Base-by-base conservation (phyloP, 1,284 basidiomycete species). In the Sutorius eximius region DNA sequence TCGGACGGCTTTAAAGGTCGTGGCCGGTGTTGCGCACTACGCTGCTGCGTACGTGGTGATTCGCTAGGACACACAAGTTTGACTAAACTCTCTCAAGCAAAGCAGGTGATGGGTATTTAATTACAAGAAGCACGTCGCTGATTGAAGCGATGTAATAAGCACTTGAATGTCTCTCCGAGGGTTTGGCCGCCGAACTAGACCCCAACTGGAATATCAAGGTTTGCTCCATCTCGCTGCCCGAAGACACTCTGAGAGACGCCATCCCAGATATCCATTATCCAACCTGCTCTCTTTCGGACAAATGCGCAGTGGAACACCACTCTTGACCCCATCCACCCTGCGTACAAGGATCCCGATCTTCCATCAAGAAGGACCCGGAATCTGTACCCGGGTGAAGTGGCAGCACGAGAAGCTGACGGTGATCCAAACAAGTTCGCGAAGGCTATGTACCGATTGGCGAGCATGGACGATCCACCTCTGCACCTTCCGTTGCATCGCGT, bases 141-240 rank as follows among this genome's bases (percentile, higher is more conserved):
- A 63, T 47, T 45, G n/a, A 24, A 42, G 30, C 15, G 16, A 47
- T 20, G 15, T 32, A 55, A 67, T 32, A 55, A 67, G 66, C 68
- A 15, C 51, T 67, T 3, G 67, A 71, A 56, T 64, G 63, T 50
- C 61, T 69, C 47, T 57, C 69, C 3, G 56, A 69, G 34, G 67
- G 66, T 11, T 46, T 68, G 52, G 55, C 45, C 13, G 43, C 56
- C 30, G 66, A 67, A 49, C 56, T 71, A 9, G 69, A 67, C 16
- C 66, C 69, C 7, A 55, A 13, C n/a, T 67, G 66, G 66, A 60
- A 66, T 29, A 68, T 67, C 45, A 71, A 68, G 59, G 65, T 66
- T 32, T 0, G 52, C 10, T 46, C 22, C 20, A 16, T 22, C 32
- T 47, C 18, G 8, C 20, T 38, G 6, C n/a, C 20, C 20, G 5